A percentile compares a stretch with the other conserved stretches of the same genome.
These are phyloP conservation scores for Paraphysoderma sedebokerense DNA, from an alignment of 371 early-diverging fungal genomes.

Conservation along the genomic window DNA sequence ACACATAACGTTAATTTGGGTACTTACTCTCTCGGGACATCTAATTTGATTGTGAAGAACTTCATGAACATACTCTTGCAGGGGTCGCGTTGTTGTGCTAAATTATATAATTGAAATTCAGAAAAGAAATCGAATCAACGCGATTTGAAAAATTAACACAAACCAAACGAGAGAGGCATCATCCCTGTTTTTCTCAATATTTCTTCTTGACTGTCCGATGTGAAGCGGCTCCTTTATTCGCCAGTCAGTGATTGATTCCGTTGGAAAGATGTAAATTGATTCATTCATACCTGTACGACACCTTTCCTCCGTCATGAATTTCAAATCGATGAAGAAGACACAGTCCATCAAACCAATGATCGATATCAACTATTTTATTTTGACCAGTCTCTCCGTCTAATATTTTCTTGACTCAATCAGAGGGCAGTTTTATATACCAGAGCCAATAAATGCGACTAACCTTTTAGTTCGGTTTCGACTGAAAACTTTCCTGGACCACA, in stretches of 20 bases:
- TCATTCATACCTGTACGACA: too few species aligned
- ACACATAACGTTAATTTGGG: too few species aligned
- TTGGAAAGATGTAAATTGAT: too few species aligned
- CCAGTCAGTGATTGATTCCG: too few species aligned
- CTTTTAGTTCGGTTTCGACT: constrained; percentile 35
- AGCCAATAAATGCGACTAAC: constrained; percentile 34
- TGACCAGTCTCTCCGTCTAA: not conserved
- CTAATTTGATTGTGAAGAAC: not conserved
- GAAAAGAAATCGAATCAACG: not conserved
- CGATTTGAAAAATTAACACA: not conserved
- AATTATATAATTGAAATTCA: not conserved
- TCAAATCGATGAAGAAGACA: constrained; percentile 42
- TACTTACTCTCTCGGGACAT: not conserved
- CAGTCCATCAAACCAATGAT: constrained; percentile 50
- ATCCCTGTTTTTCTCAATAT: constrained; percentile 43
- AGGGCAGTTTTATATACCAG: too few species aligned
- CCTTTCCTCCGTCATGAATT: constrained; percentile 30
- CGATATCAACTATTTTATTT: not conserved
- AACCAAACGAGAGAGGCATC: constrained; percentile 13
- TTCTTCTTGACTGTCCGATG: constrained; percentile 46
- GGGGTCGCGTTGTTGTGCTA: not conserved
- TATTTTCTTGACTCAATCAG: too few species aligned
- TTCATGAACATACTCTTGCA: constrained; percentile 4
- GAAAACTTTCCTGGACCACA: constrained; percentile 29
- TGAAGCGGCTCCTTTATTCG: constrained; percentile 35